These are phyloP conservation scores for Pestalotiopsis sp. DNA, from an alignment of 2,329 filamentous ascomycete species.

Conservation along the genomic window DNA sequence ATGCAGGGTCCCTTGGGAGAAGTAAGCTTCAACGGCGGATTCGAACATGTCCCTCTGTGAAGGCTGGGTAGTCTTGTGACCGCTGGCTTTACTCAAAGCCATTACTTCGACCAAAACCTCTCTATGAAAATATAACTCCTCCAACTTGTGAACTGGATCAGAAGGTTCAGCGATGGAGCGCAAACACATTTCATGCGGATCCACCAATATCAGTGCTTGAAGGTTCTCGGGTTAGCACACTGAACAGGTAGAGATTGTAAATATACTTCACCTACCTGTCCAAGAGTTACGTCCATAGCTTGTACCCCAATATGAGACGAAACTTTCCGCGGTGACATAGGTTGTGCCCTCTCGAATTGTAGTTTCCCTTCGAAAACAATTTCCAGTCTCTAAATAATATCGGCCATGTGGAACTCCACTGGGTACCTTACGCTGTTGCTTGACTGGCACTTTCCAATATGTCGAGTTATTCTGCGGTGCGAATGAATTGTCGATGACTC, in stretches of 20 bases:
- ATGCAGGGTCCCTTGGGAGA: background rate
- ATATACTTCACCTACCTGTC: background rate
- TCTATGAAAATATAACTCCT: too few relatives aligned
- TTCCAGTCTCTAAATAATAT: background rate
- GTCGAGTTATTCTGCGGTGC: background rate
- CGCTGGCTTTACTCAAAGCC: too few relatives aligned
- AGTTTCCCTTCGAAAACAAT: background rate
- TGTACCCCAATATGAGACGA: background rate
- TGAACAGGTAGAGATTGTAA: background rate
- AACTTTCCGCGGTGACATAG: background rate
- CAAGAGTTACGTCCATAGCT: background rate
- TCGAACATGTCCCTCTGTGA: background rate
- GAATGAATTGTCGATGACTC: background rate
- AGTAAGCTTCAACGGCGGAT: background rate
- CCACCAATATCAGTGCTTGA: background rate
- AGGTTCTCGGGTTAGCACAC: background rate
- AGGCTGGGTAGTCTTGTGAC: background rate
- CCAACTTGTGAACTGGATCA: background rate
- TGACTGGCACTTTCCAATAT: background rate
- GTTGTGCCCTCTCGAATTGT: background rate
- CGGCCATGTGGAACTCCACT: background rate
- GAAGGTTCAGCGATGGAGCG: background rate
- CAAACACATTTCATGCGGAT: background rate
- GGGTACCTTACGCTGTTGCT: background rate
- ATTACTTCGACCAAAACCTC: too few relatives aligned